phyloP scores from a whole-genome alignment of 805 yeast species.

The Saccharomycopsis capsularis region DNA sequence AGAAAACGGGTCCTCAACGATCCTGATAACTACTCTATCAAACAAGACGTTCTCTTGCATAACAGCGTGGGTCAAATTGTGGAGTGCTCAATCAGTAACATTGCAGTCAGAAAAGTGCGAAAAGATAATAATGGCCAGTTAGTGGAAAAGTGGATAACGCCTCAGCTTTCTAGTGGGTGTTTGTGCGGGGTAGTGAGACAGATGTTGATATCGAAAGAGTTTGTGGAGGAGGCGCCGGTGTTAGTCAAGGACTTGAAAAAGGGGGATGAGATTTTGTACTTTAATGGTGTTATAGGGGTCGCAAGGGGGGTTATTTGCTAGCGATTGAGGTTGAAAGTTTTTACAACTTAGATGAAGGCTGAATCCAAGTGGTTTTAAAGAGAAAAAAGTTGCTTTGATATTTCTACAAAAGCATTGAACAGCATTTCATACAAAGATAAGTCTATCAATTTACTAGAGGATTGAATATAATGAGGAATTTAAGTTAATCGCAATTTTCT shows the following conservation, averaged over 20 bases:
- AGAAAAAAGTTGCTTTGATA: no score
- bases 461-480: no score
- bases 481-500: no score
- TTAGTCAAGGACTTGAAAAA: conserved; percentile 37
- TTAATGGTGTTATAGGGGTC: conserved; percentile 83
- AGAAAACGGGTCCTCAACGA: conserved; percentile 39
- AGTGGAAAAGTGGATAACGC: conserved; percentile 66
- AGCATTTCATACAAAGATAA: no score
- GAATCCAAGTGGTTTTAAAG: no score
- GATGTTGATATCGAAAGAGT: conserved; percentile 46
- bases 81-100: conserved; percentile 80
- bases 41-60: conserved; percentile 63
- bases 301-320: conserved; percentile 44
- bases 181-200: conserved; percentile 78
- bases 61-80: conserved; percentile 54
- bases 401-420: no score
- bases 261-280: conserved; percentile 68
- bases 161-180: conserved; percentile 72
- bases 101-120: conserved; percentile 49
- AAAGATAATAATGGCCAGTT: conserved; percentile 22
- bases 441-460: no score
- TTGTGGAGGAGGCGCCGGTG: conserved; percentile 48
- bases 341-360: no score
- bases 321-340: no score
- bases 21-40: conserved; percentile 27